A percentile compares a stretch with the other conserved stretches of the same genome.
These are phyloP conservation scores for Aspergillus ochraceus DNA, from an alignment of 2,329 filamentous ascomycete genomes.

Conservation along the genomic window DNA sequence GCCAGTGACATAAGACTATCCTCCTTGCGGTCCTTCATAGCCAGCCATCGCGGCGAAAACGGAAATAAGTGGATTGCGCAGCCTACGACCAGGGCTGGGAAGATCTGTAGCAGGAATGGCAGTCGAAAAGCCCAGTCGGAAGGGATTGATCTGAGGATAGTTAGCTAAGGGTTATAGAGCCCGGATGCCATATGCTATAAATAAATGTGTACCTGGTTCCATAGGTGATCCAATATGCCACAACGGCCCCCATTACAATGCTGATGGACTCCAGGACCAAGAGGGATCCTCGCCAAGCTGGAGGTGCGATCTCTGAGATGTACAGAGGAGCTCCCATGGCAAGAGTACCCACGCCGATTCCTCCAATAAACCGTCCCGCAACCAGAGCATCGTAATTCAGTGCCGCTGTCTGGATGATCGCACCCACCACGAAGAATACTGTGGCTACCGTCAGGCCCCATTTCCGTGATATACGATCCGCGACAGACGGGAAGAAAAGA, in stretches of 20 bases:
- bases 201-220: slow-evolving; percentile 41
- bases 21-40: slow-evolving; percentile 42
- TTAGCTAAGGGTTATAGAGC: neutral
- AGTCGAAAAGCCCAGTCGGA: slow-evolving; percentile 48
- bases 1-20: slow-evolving; percentile 46
- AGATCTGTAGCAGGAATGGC: slow-evolving; percentile 50
- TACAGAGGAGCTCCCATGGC: slow-evolving; percentile 50
- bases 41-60: slow-evolving; percentile 55
- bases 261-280: slow-evolving; percentile 23
- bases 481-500: slow-evolving; percentile 41
- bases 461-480: slow-evolving; percentile 44
- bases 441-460: slow-evolving; percentile 35
- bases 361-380: slow-evolving; percentile 37
- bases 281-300: slow-evolving; percentile 23
- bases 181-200: no score
- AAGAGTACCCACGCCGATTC: slow-evolving; percentile 38
- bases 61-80: slow-evolving; percentile 46
- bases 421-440: slow-evolving; percentile 44
- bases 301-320: slow-evolving; percentile 48
- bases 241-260: slow-evolving; percentile 26
- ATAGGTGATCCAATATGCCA: slow-evolving; percentile 45
- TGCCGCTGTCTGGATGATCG: slow-evolving; percentile 39
- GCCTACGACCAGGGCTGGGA: slow-evolving; percentile 32
- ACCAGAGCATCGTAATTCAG: slow-evolving; percentile 30
- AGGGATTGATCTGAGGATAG: neutral